Percentiles rank a stretch among this genome's conserved stretches.
Evolutionary conservation across 768 basidiomycete genomes (phyloP).

Genomic region (Serendipita sp.): DNA sequence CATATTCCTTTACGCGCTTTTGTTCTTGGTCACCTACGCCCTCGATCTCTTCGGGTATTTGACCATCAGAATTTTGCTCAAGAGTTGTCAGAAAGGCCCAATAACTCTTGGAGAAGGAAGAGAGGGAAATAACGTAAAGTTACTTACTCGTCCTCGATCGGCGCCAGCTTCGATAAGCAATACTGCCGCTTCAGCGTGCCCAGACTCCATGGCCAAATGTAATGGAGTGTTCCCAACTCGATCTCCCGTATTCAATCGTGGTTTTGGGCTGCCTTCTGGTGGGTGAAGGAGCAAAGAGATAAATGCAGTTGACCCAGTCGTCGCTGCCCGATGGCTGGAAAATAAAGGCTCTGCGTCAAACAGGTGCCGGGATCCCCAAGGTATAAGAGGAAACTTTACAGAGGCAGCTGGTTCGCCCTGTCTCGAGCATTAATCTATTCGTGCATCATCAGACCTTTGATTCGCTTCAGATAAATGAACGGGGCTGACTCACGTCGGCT

Average conservation of each 20-base stretch:
- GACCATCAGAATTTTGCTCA: conserved; percentile 68
- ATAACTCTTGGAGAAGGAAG: not conserved
- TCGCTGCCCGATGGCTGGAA: conserved; percentile 81
- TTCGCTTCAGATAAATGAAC: conserved; percentile 14
- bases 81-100: not conserved
- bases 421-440: conserved; percentile 84
- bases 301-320: conserved; percentile 85
- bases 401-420: conserved; percentile 78
- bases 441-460: conserved; percentile 12
- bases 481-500: conserved; percentile 58
- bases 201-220: conserved; percentile 94
- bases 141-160: conserved; percentile 68
- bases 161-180: conserved; percentile 89
- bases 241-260: conserved; percentile 74
- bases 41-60: conserved; percentile 73
- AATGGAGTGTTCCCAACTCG: conserved; percentile 84
- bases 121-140: not conserved
- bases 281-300: conserved; percentile 72
- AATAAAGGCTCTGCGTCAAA: no score
- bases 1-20: conserved; percentile 57
- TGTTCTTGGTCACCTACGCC: conserved; percentile 89
- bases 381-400: conserved; percentile 32
- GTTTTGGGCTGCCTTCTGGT: conserved; percentile 56
- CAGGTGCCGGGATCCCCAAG: not conserved
- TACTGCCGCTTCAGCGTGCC: conserved; percentile 80